Evolutionary conservation across 2,329 filamentous ascomycete species (phyloP).

Genomic region (Didymella glomerata): DNA sequence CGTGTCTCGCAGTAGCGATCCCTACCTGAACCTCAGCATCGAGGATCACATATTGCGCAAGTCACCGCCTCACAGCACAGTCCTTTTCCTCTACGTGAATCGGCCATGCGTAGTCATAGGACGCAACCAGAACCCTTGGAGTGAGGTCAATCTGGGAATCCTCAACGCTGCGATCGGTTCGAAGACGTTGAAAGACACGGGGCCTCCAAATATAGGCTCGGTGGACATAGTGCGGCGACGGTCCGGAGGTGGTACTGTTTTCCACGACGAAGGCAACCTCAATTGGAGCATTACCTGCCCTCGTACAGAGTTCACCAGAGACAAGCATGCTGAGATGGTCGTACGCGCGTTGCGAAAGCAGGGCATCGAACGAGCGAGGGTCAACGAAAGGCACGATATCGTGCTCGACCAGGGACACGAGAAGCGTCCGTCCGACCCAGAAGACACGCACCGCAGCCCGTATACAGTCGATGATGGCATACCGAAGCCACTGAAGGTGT

Average conservation of each 20-base stretch:
- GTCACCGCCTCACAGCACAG: conserved; percentile 72
- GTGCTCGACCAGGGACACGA: conserved; percentile 68
- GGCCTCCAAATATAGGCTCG: conserved; percentile 51
- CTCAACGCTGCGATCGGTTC: conserved; percentile 57
- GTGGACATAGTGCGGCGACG: conserved; percentile 79
- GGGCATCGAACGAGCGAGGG: conserved; percentile 68
- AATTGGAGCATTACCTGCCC: conserved; percentile 95
- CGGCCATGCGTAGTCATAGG: conserved; percentile 88
- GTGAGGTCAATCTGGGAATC: conserved; percentile 79
- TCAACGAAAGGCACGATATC: conserved; percentile 94
- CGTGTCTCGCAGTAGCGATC: conserved; percentile 67
- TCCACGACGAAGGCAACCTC: conserved; percentile 90
- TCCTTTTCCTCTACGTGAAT: conserved; percentile 91
- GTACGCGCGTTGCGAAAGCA: conserved; percentile 76
- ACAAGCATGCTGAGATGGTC: conserved; percentile 92
- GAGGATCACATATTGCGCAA: conserved; percentile 88
- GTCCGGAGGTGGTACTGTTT: conserved; percentile 90
- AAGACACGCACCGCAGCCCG: conserved; percentile 56
- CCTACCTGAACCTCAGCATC: conserved; percentile 90
- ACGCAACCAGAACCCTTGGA: conserved; percentile 97
- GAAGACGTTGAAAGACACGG: conserved; percentile 38
- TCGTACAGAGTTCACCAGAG: conserved; percentile 76
- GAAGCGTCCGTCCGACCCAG: conserved; percentile 35
- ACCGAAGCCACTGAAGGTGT: conserved; percentile 72
- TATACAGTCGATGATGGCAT: conserved; percentile 49